phyloP scores from a whole-genome alignment of 2,329 filamentous ascomycete genomes.

The Thielaviopsis musarum region DNA sequence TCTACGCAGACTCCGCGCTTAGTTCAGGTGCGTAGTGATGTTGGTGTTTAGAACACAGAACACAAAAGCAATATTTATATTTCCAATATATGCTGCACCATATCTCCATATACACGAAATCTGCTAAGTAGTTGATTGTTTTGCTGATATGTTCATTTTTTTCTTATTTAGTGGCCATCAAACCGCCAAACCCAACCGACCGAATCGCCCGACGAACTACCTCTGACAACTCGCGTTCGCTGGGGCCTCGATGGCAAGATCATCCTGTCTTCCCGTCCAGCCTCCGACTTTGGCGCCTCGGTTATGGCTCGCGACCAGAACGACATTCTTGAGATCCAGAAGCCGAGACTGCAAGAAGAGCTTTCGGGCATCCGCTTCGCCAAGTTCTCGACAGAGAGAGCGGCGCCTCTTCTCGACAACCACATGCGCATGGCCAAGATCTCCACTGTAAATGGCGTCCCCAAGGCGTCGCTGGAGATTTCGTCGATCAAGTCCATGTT shows the following conservation, averaged over 20 bases:
- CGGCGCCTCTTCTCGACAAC: slow-evolving; percentile 34
- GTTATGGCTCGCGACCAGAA: neutral
- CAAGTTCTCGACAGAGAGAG: slow-evolving; percentile 41
- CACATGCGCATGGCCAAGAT: slow-evolving; percentile 42
- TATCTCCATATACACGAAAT: neutral
- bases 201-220: slow-evolving; percentile 6
- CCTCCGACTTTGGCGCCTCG: slow-evolving; percentile 8
- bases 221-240: slow-evolving; percentile 42
- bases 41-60: slow-evolving; percentile 19
- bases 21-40: slow-evolving; percentile 63
- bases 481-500: slow-evolving; percentile 23
- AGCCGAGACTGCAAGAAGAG: slow-evolving; percentile 43
- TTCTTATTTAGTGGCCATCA: slow-evolving; percentile 61
- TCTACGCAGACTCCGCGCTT: slow-evolving; percentile 44
- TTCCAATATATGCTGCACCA: slow-evolving; percentile 1
- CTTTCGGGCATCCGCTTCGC: slow-evolving; percentile 48
- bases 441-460: slow-evolving; percentile 37
- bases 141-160: slow-evolving; percentile 17
- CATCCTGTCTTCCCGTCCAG: slow-evolving; percentile 32
- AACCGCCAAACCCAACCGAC: slow-evolving; percentile 58
- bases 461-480: slow-evolving; percentile 34
- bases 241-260: slow-evolving; percentile 65
- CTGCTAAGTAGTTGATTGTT: neutral
- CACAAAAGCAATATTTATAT: neutral
- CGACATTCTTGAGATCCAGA: slow-evolving; percentile 28